A percentile compares a stretch with the other conserved stretches of the same genome.
These are phyloP conservation scores for Debaryomyces castellii DNA, from an alignment of 805 yeast species.

Conservation along the genomic window DNA sequence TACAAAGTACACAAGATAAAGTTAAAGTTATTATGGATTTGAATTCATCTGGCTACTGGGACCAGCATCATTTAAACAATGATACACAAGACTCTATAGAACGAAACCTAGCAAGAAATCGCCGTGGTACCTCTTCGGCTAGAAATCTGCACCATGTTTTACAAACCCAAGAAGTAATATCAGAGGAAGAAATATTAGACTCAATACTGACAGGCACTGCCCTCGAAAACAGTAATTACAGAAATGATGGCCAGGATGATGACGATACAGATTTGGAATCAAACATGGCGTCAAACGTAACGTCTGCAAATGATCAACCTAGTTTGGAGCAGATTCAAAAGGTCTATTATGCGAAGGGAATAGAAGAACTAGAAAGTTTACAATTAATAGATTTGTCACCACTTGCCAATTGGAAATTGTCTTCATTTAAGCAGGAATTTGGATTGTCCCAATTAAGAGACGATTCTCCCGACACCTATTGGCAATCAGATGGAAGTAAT, in stretches of 20 bases:
- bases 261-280: slow-evolving; percentile 13
- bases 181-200: slow-evolving; percentile 29
- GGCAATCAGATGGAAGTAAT: slow-evolving; percentile 90
- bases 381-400: slow-evolving; percentile 76
- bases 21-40: too few relatives aligned
- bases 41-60: slow-evolving; percentile 31
- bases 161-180: slow-evolving; percentile 26
- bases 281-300: slow-evolving; percentile 8
- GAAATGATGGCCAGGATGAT: slow-evolving; percentile 9
- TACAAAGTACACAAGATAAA: too few relatives aligned
- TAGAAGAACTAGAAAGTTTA: slow-evolving; percentile 52
- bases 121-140: neutral
- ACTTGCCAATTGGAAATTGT: slow-evolving; percentile 80
- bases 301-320: slow-evolving; percentile 27
- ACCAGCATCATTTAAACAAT: slow-evolving; percentile 3
- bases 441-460: slow-evolving; percentile 74
- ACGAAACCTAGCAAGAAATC: neutral
- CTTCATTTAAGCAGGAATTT: slow-evolving; percentile 70
- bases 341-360: slow-evolving; percentile 45
- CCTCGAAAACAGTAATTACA: slow-evolving; percentile 3
- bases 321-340: slow-evolving; percentile 40
- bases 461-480: slow-evolving; percentile 67
- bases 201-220: slow-evolving; percentile 22
- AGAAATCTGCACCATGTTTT: slow-evolving; percentile 19
- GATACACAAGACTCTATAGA: neutral